A percentile compares a stretch with the other conserved stretches of the same genome.
phyloP scores from a whole-genome alignment of 2,329 filamentous ascomycete species.

The Gaeumannomyces sp. region DNA sequence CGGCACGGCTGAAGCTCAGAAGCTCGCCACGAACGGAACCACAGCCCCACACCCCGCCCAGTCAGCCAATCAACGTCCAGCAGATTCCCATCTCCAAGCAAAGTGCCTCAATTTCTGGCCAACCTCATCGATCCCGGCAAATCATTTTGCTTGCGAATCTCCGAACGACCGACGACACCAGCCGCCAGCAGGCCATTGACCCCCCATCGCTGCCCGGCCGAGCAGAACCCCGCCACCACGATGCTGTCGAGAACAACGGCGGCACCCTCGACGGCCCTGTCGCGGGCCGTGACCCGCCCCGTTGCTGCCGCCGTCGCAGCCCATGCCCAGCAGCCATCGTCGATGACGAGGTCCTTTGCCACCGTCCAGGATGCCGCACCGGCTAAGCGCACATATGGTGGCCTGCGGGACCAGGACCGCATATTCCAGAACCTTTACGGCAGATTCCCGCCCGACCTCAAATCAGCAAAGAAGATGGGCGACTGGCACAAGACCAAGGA shows the following conservation, averaged over 20 bases:
- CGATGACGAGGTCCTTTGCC: slow-evolving; percentile 60
- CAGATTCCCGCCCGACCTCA: slow-evolving; percentile 83
- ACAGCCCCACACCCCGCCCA: neutral
- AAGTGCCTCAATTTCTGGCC: slow-evolving; percentile 6
- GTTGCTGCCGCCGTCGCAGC: slow-evolving; percentile 28
- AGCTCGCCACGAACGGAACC: neutral
- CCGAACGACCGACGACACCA: slow-evolving; percentile 12
- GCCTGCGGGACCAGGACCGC: slow-evolving; percentile 90
- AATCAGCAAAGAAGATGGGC: slow-evolving; percentile 94
- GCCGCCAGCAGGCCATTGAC: slow-evolving; percentile 9
- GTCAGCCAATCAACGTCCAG: slow-evolving; percentile 6
- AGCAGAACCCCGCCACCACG: slow-evolving; percentile 21
- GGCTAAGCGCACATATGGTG: slow-evolving; percentile 71
- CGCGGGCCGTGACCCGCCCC: slow-evolving; percentile 33
- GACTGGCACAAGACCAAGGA: slow-evolving; percentile 99
- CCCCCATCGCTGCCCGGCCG: slow-evolving; percentile 29
- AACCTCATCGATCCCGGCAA: slow-evolving; percentile 7
- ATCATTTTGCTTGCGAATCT: slow-evolving; percentile 1
- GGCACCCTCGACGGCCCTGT: slow-evolving; percentile 33
- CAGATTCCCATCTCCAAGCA: slow-evolving; percentile 13
- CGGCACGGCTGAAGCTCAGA: neutral
- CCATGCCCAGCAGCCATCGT: slow-evolving; percentile 4
- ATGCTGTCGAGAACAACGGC: slow-evolving; percentile 38
- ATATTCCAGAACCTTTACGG: slow-evolving; percentile 99
- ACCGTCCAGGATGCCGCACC: slow-evolving; percentile 69